These are phyloP conservation scores for Scheffersomyces lignicola DNA, from an alignment of 1,139 yeast species.

Conservation along the genomic window DNA sequence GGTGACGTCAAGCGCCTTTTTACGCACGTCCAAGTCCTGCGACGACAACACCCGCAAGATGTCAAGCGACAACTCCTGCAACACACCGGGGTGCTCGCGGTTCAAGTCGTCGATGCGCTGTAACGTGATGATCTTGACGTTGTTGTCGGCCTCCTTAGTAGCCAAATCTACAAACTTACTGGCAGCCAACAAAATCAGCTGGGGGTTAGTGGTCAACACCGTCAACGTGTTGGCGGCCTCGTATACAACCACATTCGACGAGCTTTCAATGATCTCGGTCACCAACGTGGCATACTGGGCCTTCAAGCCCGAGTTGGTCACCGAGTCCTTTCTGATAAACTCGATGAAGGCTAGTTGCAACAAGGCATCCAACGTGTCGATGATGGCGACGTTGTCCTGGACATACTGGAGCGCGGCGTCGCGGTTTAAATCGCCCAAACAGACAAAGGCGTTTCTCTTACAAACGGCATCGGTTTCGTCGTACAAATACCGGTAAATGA, in stretches of 20 bases:
- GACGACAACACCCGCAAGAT: conserved; percentile 81
- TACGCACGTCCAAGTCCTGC: conserved; percentile 89
- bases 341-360: conserved; percentile 90
- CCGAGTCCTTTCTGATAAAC: conserved; percentile 83
- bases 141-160: conserved; percentile 87
- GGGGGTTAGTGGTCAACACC: conserved; percentile 65
- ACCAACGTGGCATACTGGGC: conserved; percentile 72
- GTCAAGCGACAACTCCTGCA: conserved; percentile 84
- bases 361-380: conserved; percentile 77
- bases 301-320: conserved; percentile 61
- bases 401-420: conserved; percentile 82
- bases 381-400: conserved; percentile 63
- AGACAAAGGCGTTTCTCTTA: conserved; percentile 92
- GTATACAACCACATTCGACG: conserved; percentile 75
- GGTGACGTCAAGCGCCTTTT: conserved; percentile 81
- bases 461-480: conserved; percentile 93
- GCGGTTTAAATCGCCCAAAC: conserved; percentile 79
- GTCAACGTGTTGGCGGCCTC: conserved; percentile 92
- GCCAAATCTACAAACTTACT: conserved; percentile 86
- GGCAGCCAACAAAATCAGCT: conserved; percentile 73
- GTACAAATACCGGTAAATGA: conserved; percentile 68
- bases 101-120: conserved; percentile 82
- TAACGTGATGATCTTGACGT: conserved; percentile 87
- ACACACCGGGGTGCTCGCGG: conserved; percentile 73
- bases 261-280: conserved; percentile 68